Base-by-base conservation (phyloP, 2,329 filamentous ascomycete genomes). In the Magnaporthiopsis rhizophila region DNA sequence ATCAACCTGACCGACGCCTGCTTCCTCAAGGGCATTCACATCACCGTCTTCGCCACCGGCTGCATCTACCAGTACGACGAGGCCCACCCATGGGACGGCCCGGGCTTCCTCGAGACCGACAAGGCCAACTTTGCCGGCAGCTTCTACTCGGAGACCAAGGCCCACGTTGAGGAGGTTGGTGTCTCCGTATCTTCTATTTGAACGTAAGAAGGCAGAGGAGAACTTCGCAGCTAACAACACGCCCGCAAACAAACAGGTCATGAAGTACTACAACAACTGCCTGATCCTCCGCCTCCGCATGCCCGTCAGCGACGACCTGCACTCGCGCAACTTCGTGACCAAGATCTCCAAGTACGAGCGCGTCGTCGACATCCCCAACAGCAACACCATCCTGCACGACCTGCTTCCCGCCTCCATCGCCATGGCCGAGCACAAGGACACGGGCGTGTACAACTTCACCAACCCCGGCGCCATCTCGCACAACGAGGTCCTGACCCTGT, bases 381-480 rank as follows among this genome's bases (percentile, higher is more conserved):
- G 84, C 74, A 87, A 88, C 77, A 86, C 85, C 59, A 84, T 89
- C 69, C 80, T 89, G 59, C 79, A 82, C 67, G 85, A 89, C 70
- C 82, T 89, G 61, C 79, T 89, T 26, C 87, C 87, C 13, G 81
- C 82, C 15, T 82, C 84, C 2, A 79, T 89, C 66, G 72, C 86
- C 59, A 75, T 89, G 68, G 83, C 86, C 34, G 83, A 88, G 72
- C 80, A 87, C 74, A 76, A 77, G 57, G 86, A 88, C 58, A 83
- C 81, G 1, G 87, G 87, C 24, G 78, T 89, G 68, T 88, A 86
- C 75, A 89, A 89, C 77, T 89, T 89, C 73, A 89, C 86, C 66
- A 89, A 89, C 75, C 87, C 87, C 0, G 87, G 86, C 15, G 84
- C 85, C 67, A 89, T 89, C 72, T 87, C 85, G n/a, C 86, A 89